Evolutionary conservation across 1,284 basidiomycete genomes (phyloP).

Genomic region (Inonotus hispidus): DNA sequence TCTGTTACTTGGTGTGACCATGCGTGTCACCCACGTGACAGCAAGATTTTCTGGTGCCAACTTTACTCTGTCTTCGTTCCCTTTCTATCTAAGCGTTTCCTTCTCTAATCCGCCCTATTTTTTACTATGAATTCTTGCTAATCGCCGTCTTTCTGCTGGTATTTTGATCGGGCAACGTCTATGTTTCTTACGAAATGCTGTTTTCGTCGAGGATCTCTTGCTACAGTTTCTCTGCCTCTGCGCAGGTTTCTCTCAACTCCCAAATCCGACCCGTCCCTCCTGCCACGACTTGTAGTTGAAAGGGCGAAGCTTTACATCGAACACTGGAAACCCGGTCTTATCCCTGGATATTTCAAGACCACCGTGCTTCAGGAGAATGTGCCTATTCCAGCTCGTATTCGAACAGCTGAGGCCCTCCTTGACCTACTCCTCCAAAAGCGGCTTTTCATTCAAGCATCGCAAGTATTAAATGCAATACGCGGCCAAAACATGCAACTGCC

Average conservation of each 20-base stretch:
- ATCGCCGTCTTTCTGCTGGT: not conserved
- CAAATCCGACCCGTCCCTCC: not conserved
- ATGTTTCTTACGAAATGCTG: not conserved
- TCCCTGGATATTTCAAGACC: not conserved
- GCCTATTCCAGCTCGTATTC: not conserved
- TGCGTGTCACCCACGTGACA: not conserved
- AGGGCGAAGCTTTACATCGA: constrained; percentile 1
- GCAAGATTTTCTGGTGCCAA: not conserved
- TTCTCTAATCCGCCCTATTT: not conserved
- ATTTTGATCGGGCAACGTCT: not conserved
- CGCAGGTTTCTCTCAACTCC: not conserved
- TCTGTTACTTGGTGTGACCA: not conserved
- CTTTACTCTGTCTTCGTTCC: not conserved
- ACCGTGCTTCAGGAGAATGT: not conserved
- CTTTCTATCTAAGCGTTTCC: not conserved
- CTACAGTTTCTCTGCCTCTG: too few species aligned
- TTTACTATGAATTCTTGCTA: not conserved
- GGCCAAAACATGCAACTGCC: not conserved
- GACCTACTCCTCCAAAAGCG: constrained; percentile 5
- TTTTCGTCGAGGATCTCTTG: not conserved
- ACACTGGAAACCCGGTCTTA: not conserved
- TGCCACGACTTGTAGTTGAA: not conserved
- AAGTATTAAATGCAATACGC: not conserved
- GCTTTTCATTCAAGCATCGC: constrained; percentile 4
- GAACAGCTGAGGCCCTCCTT: constrained; percentile 5